These are phyloP conservation scores for Tylopilus rubrobrunneus DNA, from an alignment of 768 basidiomycete species.

Conservation along the genomic window DNA sequence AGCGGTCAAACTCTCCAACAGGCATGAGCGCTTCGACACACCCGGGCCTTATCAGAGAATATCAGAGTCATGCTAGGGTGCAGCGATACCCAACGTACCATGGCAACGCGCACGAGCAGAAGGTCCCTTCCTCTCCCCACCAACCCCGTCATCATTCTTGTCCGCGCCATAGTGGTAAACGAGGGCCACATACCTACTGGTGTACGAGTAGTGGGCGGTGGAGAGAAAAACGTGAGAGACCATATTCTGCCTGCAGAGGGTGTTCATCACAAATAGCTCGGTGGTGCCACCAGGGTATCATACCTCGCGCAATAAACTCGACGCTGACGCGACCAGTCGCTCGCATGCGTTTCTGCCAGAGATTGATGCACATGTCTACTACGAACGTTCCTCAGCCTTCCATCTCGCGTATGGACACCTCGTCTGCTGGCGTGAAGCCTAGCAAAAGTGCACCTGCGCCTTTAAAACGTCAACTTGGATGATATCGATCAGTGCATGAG, in stretches of 20 bases:
- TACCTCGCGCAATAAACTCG: slow-evolving; percentile 65
- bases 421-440: slow-evolving; percentile 46
- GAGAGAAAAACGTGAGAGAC: slow-evolving; percentile 23
- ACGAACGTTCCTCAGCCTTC: slow-evolving; percentile 51
- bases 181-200: slow-evolving; percentile 31
- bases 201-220: slow-evolving; percentile 1
- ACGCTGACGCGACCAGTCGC: slow-evolving; percentile 49
- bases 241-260: slow-evolving; percentile 25
- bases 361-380: slow-evolving; percentile 39
- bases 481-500: too few species aligned
- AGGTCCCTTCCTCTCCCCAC: too few species aligned
- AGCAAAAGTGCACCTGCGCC: slow-evolving; percentile 49
- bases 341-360: slow-evolving; percentile 72
- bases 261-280: not conserved
- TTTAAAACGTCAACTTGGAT: not conserved
- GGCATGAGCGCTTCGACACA: too few species aligned
- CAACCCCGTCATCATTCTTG: too few species aligned
- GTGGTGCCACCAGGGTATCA: not conserved
- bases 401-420: slow-evolving; percentile 51
- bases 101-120: too few species aligned
- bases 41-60: too few species aligned
- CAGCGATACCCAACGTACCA: too few species aligned
- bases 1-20: too few species aligned
- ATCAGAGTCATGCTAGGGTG: too few species aligned
- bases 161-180: too few species aligned